Conservation (phyloP, 169 alveolate species). For the Plasmodium vinckei region DNA sequence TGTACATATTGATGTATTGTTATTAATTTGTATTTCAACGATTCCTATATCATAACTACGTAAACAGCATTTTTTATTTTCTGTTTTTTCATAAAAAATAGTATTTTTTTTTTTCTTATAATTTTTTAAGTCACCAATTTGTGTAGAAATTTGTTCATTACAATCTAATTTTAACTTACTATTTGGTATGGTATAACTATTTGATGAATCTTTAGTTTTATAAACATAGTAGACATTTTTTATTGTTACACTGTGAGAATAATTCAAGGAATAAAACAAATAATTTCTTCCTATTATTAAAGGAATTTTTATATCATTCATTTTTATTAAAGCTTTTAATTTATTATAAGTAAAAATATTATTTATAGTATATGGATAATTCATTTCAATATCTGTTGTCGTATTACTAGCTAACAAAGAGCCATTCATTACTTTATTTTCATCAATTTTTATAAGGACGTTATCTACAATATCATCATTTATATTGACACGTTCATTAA, state of each 20-base stretch:
- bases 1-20: conserved; percentile 38
- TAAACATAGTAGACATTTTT: conserved; percentile 47
- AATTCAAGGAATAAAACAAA: conserved; percentile 53
- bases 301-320: conserved; percentile 63
- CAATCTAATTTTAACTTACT: conserved; percentile 24
- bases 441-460: conserved; percentile 39
- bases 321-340: conserved; percentile 62
- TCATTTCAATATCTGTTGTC: conserved; percentile 2
- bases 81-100: conserved; percentile 33
- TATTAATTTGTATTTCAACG: conserved; percentile 53
- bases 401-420: conserved; percentile 26
- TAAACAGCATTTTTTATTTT: conserved; percentile 39
- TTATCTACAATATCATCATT: conserved; percentile 67
- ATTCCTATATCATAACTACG: conserved; percentile 69
- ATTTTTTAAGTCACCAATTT: conserved; percentile 32
- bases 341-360: conserved; percentile 29
- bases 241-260: conserved; percentile 61
- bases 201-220: conserved; percentile 34
- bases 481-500: conserved; percentile 41
- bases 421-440: conserved; percentile 43
- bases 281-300: conserved; percentile 65
- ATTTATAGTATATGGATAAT: background rate
- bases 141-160: conserved; percentile 7
- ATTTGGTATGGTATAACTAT: background rate
- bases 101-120: conserved; percentile 28